phyloP scores from a whole-genome alignment of 177 flowering plant species.

The Vitis hybrid region DNA sequence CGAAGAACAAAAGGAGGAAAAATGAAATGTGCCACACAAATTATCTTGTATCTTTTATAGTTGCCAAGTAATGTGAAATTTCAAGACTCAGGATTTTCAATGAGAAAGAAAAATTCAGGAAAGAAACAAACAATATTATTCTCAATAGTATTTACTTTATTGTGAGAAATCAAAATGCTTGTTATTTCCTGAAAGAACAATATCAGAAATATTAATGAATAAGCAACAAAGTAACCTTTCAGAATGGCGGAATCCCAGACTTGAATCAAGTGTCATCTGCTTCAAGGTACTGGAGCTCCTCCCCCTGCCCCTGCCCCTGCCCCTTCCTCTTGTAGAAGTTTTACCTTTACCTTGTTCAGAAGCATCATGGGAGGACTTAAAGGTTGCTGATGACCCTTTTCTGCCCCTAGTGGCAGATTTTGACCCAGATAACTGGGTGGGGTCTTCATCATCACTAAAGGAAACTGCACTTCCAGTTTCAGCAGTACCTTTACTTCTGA shows the following conservation, averaged over 20 bases:
- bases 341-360: slow-evolving; percentile 38
- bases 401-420: slow-evolving; percentile 54
- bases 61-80: background rate
- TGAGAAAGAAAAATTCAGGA: background rate
- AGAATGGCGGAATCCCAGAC: slow-evolving; percentile 62
- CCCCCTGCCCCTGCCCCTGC: slow-evolving; percentile 60
- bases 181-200: background rate
- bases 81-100: background rate
- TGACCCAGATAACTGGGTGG: slow-evolving; percentile 39
- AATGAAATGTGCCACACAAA: no score
- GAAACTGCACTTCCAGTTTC: slow-evolving; percentile 58
- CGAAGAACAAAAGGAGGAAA: background rate
- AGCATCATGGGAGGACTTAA: slow-evolving; percentile 50
- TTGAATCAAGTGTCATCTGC: slow-evolving; percentile 86
- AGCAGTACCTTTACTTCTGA: slow-evolving; percentile 41
- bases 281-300: slow-evolving; percentile 58
- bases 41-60: background rate
- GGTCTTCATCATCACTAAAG: slow-evolving; percentile 93
- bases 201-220: background rate
- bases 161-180: background rate
- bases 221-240: slow-evolving; percentile 45
- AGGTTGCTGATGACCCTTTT: slow-evolving; percentile 42
- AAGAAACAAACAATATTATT: background rate
- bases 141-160: background rate
- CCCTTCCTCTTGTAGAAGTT: slow-evolving; percentile 76